Evolutionary conservation across 345 rosid genomes (phyloP).

Genomic region (Bruguiera sexangula): DNA sequence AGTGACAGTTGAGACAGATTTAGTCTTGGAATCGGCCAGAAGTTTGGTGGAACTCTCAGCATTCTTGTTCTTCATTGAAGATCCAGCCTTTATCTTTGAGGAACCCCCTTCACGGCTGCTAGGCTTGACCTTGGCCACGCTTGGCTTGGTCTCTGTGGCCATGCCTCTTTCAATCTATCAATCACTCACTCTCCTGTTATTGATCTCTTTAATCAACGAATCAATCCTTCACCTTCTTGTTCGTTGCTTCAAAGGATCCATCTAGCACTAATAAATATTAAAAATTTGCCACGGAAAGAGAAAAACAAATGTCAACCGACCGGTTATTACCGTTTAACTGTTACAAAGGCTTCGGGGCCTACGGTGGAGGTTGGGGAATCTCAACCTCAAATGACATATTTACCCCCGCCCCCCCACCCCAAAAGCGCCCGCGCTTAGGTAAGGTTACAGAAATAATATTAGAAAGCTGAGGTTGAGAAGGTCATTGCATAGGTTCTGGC

Average conservation of each 20-base stretch:
- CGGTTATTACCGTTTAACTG: conserved; percentile 19
- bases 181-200: not conserved
- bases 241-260: not conserved
- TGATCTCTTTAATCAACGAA: not conserved
- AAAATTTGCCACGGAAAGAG: conserved; percentile 55
- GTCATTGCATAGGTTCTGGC: not conserved
- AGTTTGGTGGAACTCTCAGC: conserved; percentile 43
- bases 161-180: conserved; percentile 15
- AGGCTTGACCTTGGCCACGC: conserved; percentile 38
- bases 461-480: not conserved
- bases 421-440: not conserved
- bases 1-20: conserved; percentile 35
- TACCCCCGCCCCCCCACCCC: conserved; percentile 19
- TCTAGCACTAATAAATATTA: not conserved
- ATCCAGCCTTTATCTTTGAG: conserved; percentile 29
- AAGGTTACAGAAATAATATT: not conserved
- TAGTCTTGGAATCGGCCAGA: conserved; percentile 36
- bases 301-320: conserved; percentile 5
- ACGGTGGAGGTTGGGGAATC: not conserved
- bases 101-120: conserved; percentile 42
- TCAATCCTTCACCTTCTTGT: not conserved
- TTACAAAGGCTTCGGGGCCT: conserved; percentile 6
- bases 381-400: not conserved
- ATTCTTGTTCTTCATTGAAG: conserved; percentile 46
- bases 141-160: conserved; percentile 47